Percentiles rank a stretch among this genome's conserved stretches.
phyloP scores from a whole-genome alignment of 2,329 filamentous ascomycete genomes.

The Leptosphaerulina australis region DNA sequence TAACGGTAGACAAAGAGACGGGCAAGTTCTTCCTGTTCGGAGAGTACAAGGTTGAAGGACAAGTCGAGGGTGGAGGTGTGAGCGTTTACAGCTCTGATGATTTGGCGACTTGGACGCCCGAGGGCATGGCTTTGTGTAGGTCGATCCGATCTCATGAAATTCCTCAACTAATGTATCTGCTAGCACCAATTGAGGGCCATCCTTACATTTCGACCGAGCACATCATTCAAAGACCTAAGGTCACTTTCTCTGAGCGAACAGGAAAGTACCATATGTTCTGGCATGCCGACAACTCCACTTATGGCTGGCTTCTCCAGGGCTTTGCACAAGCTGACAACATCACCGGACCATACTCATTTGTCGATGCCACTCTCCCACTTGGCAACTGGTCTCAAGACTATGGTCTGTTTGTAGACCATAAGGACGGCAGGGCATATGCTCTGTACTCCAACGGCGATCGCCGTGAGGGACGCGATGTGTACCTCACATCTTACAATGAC shows the following conservation, averaged over 20 bases:
- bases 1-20: slow-evolving; percentile 59
- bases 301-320: slow-evolving; percentile 63
- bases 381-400: slow-evolving; percentile 70
- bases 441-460: slow-evolving; percentile 66
- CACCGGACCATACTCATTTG: slow-evolving; percentile 61
- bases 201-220: slow-evolving; percentile 61
- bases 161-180: neutral
- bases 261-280: slow-evolving; percentile 67
- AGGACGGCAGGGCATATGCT: slow-evolving; percentile 61
- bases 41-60: slow-evolving; percentile 65
- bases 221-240: slow-evolving; percentile 68
- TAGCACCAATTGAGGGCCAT: slow-evolving; percentile 60
- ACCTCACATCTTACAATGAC: slow-evolving; percentile 61
- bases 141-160: neutral
- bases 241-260: slow-evolving; percentile 62
- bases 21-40: slow-evolving; percentile 67
- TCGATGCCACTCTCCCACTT: slow-evolving; percentile 60
- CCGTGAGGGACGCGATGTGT: slow-evolving; percentile 62
- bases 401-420: slow-evolving; percentile 65
- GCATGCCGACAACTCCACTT: slow-evolving; percentile 65
- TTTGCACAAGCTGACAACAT: slow-evolving; percentile 61
- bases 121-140: slow-evolving; percentile 62
- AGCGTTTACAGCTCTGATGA: slow-evolving; percentile 65
- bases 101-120: slow-evolving; percentile 63
- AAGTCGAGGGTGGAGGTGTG: slow-evolving; percentile 65